Evolutionary conservation across 2,329 filamentous ascomycete genomes (phyloP), one percentile per base, ranked within the genome.

Genomic region (Monosporascus cannonballus): DNA sequence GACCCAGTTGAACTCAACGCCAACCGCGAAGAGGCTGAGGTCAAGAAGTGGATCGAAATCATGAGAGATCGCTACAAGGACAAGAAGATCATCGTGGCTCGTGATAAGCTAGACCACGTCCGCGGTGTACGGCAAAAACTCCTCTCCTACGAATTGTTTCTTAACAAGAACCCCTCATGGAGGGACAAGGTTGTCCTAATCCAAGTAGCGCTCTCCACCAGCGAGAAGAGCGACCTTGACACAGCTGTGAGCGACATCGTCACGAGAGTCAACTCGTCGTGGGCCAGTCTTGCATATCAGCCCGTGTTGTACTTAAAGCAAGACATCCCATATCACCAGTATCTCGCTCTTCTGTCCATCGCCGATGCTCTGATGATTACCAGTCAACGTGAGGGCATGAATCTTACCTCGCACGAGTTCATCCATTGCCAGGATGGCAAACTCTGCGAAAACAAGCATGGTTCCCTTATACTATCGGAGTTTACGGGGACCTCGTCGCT

Each of bases 351-450:
- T 7, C 79, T 96, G 47, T 90, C 90, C 3, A 86, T 95, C 50
- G 94, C 93, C 2, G 92, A 97, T 71, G 89, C 87, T 3, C 76
- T 97, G 48, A 94, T 96, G 83, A 94, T 97, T 64, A 95, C 93
- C 2, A 95, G 90, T 66, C 84, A 97, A 62, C 90, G 94, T 50
- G 93, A 97, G 69, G 93, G 93, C 57, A 97, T 97, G 94, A 97
- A 96, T 67, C 73, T 97, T 52, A 96, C 93, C 0, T 92, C 89
- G 6, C 94, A 97, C 67, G 93, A 97, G 68, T 97, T 91, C 65
- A 81, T 96, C 36, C 89, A 90, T 60, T 96, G 92, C 65, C 93
- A 97, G 66, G 93, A 97, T 64, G 92, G 92, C 41, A 82, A 81
- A 59, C 77, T 79, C 49, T 73, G 78, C 2, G 75, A 85, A 52